These are phyloP conservation scores for Nemania abortiva DNA, from an alignment of 2,329 filamentous ascomycete species.

Conservation along the genomic window DNA sequence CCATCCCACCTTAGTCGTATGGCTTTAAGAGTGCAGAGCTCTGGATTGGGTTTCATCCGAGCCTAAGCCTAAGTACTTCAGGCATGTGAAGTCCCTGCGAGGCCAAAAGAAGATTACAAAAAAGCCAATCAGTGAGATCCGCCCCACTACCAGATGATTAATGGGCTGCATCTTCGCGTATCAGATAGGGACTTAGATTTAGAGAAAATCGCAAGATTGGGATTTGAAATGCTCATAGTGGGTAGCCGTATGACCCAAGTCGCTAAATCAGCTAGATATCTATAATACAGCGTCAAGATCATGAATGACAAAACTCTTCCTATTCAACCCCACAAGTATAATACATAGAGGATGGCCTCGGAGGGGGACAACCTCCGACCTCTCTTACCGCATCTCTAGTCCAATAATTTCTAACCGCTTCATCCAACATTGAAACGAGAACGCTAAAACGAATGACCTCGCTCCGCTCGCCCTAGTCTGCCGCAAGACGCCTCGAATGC, in stretches of 20 bases:
- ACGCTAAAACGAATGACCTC: conserved; percentile 22
- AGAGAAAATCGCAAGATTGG: neutral
- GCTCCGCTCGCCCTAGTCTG: neutral
- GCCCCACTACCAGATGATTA: neutral
- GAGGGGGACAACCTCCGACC: neutral
- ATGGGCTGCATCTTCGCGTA: neutral
- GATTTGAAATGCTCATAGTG: neutral
- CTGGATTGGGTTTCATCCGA: neutral
- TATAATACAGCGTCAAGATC: conserved; percentile 26
- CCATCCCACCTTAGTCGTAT: neutral
- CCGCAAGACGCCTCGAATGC: neutral
- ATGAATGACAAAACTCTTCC: neutral
- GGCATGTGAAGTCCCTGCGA: neutral
- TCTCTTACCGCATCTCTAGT: conserved; percentile 21
- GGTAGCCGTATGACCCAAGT: neutral
- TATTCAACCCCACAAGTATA: conserved; percentile 1
- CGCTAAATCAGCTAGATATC: conserved; percentile 13
- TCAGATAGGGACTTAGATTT: neutral
- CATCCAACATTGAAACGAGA: conserved; percentile 17
- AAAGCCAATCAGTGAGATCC: neutral
- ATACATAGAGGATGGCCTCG: neutral
- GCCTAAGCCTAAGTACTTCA: neutral
- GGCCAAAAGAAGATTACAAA: neutral
- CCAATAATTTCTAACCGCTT: neutral
- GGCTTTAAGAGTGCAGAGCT: neutral